Evolutionary conservation across 108 stramenopile genomes (phyloP), one percentile per base, ranked within the genome.

Genomic region (Cyclotella distinguenda): DNA sequence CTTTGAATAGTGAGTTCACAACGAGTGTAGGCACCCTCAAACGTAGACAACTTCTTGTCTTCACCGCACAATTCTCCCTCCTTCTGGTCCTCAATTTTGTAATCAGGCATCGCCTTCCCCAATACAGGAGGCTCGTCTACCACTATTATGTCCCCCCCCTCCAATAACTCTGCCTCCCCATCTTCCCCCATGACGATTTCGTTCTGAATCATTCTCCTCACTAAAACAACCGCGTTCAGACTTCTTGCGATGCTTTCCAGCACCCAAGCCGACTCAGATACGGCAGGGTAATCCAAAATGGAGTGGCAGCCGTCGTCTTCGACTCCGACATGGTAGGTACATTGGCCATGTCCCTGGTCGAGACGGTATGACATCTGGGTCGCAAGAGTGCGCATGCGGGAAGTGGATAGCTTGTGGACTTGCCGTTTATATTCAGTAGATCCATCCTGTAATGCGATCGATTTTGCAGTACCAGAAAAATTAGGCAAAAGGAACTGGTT

Each of bases 231-330:
- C 13, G 88, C 72, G 50, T 93, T 93, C 22, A 93, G 63, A 52
- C 75, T 80, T 0, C 91, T 63, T 11, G 91, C 91, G 52, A 93
- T 72, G 40, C 62, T 77, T 49, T 93, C 91, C 27, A 93, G 48
- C 3, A 86, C 60, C 53, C 70, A 72, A 16, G 87, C 87, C 0
- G 84, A 82, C 60, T 88, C 86, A 2, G 79, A 66, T 8, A 89
- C 78, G 21, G 74, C 60, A 10, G 66, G 59, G 43, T 89, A 93
- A 56, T 85, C 85, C 21, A 90, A 50, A 16, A 90, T 52, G 10
- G 87, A 89, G 60, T 94, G 93, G 43, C 89, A 87, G 3, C 93
- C 93, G 63, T 91, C 82, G 44, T 94, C 93, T 72, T 94, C 93
- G 4, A 94, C 89, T 11, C 84, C 84, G 32, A 93, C 78, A 23